These are phyloP conservation scores for Paraurostyla sp. DNA, from an alignment of 73 alveolate species.

Conservation along the genomic window DNA sequence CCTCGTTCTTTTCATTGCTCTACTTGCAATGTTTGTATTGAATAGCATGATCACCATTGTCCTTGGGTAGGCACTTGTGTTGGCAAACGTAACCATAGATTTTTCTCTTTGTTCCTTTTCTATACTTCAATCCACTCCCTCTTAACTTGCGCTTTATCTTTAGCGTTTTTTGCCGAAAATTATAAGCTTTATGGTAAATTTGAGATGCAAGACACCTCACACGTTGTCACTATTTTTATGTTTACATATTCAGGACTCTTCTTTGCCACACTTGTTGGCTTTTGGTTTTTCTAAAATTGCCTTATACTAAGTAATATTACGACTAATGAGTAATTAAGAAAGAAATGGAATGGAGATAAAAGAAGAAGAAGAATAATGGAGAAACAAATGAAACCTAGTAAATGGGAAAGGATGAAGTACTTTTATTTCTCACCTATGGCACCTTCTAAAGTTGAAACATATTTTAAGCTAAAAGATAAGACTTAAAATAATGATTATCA, in stretches of 20 bases:
- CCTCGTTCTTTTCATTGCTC: constrained; percentile 69
- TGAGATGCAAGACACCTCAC: not conserved
- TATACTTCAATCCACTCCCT: constrained; percentile 27
- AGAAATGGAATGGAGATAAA: constrained; percentile 47
- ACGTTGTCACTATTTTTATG: constrained; percentile 26
- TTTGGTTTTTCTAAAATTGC: not conserved
- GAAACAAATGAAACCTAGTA: not conserved
- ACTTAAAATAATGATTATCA: not conserved
- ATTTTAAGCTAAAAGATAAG: constrained; percentile 1
- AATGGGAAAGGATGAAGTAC: constrained; percentile 18
- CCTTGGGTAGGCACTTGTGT: constrained; percentile 80
- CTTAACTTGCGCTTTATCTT: constrained; percentile 7
- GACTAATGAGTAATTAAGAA: constrained; percentile 38
- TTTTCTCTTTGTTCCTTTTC: constrained; percentile 46
- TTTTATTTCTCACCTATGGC: not conserved
- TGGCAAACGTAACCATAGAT: constrained; percentile 58
- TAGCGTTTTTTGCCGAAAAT: not conserved
- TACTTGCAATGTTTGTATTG: constrained; percentile 65
- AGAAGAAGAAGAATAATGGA: not conserved
- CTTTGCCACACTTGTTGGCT: constrained; percentile 22
- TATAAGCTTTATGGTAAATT: constrained; percentile 19
- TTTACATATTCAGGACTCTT: constrained; percentile 46
- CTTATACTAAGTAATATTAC: constrained; percentile 12
- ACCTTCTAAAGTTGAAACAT: not conserved
- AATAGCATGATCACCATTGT: constrained; percentile 73